Base-by-base conservation (phyloP, 768 basidiomycete genomes). In the Serendipita sp. region DNA sequence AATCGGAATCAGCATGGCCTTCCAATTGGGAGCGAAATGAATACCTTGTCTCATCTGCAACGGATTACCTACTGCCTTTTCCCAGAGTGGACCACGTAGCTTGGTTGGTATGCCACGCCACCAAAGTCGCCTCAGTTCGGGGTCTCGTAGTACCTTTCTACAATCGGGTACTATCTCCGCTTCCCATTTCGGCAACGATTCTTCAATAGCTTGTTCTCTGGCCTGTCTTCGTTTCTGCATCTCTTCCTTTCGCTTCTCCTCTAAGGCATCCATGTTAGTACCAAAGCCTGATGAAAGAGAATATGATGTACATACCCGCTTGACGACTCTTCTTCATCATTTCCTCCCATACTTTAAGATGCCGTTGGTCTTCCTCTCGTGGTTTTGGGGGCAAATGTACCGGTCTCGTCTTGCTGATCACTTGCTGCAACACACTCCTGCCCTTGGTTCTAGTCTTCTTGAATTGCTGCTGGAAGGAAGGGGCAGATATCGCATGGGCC, bases 61-160 rank as follows among this genome's bases (percentile, higher is more conserved):
- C 26, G 82, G 75, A 69, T 95, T 95, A 5, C 92, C 92, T 16
- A 86, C 82, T n/a, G 86, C 89, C 60, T 78, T 78, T 70, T 88
- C 82, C 92, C 92, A 95, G 77, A 94, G 79, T 1, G 78, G 70
- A 2, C 87, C 85, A 33, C 92, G 81, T 62, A 90, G 72, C 69
- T 88, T 87, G 0, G 86, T 80, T 2, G 92, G 92, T 67, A 93
- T 88, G 2, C 92, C 92, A 31, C 77, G 77, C 90, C 90, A 91
- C 92, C 91, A 95, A 7, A 93, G 69, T 69, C 78, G 81, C 33
- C 85, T 80, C 61, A 92, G 73, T 9, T 72, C 72, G 0, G 84
- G 76, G 65, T 88, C 82, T 67, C 79, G 82, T 70, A 83, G 70
- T 4, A 90, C 86, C 24, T 81, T 78, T 56, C 79, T 82, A 89